phyloP scores from a whole-genome alignment of 192 early-diverging fungal genomes.

The Thoreauomyces humboldtii region DNA sequence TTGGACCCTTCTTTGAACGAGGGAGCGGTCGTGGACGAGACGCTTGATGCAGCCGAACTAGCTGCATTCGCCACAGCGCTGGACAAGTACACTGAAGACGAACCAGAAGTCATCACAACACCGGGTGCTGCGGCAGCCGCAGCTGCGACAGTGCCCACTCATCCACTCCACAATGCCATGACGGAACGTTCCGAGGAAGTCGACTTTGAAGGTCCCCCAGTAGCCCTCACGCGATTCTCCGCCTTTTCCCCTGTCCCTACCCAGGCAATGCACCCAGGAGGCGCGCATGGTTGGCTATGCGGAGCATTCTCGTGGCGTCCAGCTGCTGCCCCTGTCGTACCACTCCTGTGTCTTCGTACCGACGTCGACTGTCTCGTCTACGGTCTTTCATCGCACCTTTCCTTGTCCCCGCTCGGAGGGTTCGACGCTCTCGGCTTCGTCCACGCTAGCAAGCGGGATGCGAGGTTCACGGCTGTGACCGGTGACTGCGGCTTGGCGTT shows the following conservation, averaged over 20 bases:
- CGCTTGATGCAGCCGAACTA: constrained; percentile 21
- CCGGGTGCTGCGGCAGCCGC: background rate
- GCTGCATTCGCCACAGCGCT: constrained; percentile 9
- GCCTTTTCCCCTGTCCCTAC: background rate
- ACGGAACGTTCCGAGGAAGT: constrained; percentile 34
- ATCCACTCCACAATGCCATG: constrained; percentile 14
- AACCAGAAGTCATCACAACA: background rate
- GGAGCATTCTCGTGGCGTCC: constrained; percentile 2
- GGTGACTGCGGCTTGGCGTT: background rate
- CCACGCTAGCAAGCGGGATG: constrained; percentile 28
- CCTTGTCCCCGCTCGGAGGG: background rate
- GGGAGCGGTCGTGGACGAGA: constrained; percentile 25
- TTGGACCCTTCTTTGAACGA: constrained; percentile 27
- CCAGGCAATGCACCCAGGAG: constrained; percentile 2
- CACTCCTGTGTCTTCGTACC: constrained; percentile 1
- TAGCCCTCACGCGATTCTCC: constrained; percentile 5
- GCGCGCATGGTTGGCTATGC: constrained; percentile 23
- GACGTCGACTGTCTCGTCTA: constrained; percentile 17
- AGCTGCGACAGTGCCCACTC: background rate
- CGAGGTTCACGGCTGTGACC: constrained; percentile 15
- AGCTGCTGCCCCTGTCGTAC: background rate
- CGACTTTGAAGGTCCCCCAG: constrained; percentile 30
- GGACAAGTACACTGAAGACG: constrained; percentile 31
- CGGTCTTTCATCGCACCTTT: background rate
- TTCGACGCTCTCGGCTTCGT: constrained; percentile 28